Conservation (phyloP, 2,329 filamentous ascomycete genomes). For the Apiospora pterosperma region DNA sequence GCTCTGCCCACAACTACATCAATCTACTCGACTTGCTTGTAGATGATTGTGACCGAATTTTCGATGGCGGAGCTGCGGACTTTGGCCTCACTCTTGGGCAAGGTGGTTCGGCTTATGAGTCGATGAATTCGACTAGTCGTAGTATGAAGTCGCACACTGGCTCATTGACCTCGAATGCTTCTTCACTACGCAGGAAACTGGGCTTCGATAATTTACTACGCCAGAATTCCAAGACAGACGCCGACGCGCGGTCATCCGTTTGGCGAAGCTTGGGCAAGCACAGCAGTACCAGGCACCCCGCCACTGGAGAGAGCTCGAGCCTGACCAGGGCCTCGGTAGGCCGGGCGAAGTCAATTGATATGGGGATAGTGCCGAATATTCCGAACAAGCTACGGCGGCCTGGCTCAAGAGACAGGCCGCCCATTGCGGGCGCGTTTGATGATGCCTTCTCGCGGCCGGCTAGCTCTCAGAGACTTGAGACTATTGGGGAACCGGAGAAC, state of each 20-base stretch:
- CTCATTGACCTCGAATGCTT: slow-evolving; percentile 81
- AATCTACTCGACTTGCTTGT: slow-evolving; percentile 85
- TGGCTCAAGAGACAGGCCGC: slow-evolving; percentile 57
- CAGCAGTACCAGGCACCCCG: slow-evolving; percentile 42
- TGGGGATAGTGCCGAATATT: slow-evolving; percentile 47
- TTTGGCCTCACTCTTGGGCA: slow-evolving; percentile 35
- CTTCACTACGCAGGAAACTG: slow-evolving; percentile 80
- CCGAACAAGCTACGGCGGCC: slow-evolving; percentile 50
- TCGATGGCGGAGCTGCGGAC: slow-evolving; percentile 54
- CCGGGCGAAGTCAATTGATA: slow-evolving; percentile 72
- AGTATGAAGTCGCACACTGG: slow-evolving; percentile 62
- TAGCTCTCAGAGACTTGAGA: slow-evolving; percentile 57
- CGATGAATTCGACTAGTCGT: slow-evolving; percentile 56
- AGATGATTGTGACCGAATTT: slow-evolving; percentile 85
- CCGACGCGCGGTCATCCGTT: slow-evolving; percentile 69
- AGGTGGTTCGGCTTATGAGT: slow-evolving; percentile 51
- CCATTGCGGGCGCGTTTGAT: slow-evolving; percentile 60
- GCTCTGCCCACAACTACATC: slow-evolving; percentile 77
- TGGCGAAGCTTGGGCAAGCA: slow-evolving; percentile 89
- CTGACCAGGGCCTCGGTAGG: slow-evolving; percentile 63
- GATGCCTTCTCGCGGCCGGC: slow-evolving; percentile 48
- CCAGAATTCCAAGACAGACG: slow-evolving; percentile 71
- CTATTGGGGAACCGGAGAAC: slow-evolving; percentile 55
- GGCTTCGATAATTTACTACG: slow-evolving; percentile 73
- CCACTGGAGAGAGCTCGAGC: slow-evolving; percentile 58